phyloP scores from a whole-genome alignment of 805 yeast genomes.

The Myxozyma geophila region DNA sequence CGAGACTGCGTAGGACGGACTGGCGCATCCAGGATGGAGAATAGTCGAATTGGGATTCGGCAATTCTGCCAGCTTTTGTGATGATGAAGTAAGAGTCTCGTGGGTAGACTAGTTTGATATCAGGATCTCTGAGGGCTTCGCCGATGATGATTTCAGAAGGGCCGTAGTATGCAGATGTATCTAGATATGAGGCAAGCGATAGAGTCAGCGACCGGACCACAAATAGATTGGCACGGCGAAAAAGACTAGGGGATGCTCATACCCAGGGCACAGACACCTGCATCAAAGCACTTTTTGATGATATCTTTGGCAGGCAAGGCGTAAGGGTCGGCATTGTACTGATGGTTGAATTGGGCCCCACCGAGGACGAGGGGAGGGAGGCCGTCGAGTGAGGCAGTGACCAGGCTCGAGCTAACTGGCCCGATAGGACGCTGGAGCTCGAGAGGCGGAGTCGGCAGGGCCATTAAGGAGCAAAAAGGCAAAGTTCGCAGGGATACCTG shows the following conservation, averaged over 20 bases:
- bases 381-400: constrained; percentile 30
- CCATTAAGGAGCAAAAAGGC: background rate
- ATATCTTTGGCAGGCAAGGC: constrained; percentile 62
- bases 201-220: background rate
- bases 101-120: constrained; percentile 48
- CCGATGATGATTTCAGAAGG: constrained; percentile 82
- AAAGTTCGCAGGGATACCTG: background rate
- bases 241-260: background rate
- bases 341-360: constrained; percentile 85
- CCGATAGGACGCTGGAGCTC: constrained; percentile 23
- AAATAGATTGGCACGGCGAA: background rate
- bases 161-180: constrained; percentile 93
- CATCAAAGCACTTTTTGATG: constrained; percentile 60
- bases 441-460: constrained; percentile 28
- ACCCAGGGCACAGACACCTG: constrained; percentile 70
- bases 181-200: constrained; percentile 43
- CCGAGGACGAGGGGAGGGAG: constrained; percentile 67
- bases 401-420: constrained; percentile 14
- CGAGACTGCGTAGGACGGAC: constrained; percentile 69
- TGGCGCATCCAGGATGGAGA: constrained; percentile 60
- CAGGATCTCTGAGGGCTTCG: constrained; percentile 54
- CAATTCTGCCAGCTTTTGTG: constrained; percentile 84
- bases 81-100: constrained; percentile 72
- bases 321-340: constrained; percentile 73
- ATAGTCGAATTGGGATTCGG: constrained; percentile 74